Percentiles rank a stretch among this genome's conserved stretches.
These are phyloP conservation scores for Beta vulgaris DNA, from an alignment of 148 eudicot genomes.

Conservation along the genomic window DNA sequence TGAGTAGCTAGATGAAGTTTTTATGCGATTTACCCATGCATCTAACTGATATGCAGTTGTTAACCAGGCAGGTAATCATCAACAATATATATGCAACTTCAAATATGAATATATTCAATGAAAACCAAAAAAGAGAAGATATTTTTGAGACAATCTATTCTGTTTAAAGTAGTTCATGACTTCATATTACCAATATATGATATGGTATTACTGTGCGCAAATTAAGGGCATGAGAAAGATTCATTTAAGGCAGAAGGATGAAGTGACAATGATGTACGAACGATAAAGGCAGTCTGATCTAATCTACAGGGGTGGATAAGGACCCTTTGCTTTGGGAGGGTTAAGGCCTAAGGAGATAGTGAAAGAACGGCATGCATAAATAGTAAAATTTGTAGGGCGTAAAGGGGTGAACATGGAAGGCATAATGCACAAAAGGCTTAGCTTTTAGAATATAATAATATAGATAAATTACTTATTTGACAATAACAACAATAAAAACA, in stretches of 20 bases:
- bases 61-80: no score
- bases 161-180: no score
- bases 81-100: no score
- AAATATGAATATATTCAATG: no score
- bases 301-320: not conserved
- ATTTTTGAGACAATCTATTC: no score
- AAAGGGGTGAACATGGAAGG: not conserved
- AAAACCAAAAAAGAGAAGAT: no score
- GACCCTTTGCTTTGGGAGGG: not conserved
- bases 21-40: no score
- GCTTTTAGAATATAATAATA: not conserved
- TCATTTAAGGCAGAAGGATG: not conserved
- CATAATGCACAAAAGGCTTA: no score
- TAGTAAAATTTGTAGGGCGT: not conserved
- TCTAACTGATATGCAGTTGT: no score
- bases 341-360: no score
- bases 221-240: not conserved
- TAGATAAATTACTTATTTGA: not conserved
- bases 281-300: not conserved
- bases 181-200: no score
- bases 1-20: no score
- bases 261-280: not conserved
- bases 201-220: not conserved
- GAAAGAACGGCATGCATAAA: slow-evolving; percentile 7
- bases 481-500: not conserved